Percentiles rank a stretch among this genome's conserved stretches.
These are phyloP conservation scores for Xerocomus minutiporus DNA, from an alignment of 1,284 basidiomycete species.

Conservation along the genomic window DNA sequence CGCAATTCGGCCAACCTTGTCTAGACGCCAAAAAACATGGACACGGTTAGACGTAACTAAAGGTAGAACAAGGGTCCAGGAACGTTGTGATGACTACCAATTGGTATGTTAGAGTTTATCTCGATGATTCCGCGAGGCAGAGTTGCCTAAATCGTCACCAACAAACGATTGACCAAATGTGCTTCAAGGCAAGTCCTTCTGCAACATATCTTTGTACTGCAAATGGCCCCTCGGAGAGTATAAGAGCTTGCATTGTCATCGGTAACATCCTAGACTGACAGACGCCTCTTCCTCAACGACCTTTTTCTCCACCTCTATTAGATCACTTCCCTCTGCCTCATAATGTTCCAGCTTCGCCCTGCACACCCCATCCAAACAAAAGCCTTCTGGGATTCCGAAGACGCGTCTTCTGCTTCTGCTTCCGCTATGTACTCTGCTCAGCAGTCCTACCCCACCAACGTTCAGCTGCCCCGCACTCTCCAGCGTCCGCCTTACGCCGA, in stretches of 20 bases:
- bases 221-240: constrained; percentile 26
- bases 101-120: constrained; percentile 25
- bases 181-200: constrained; percentile 28
- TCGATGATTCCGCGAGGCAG: constrained; percentile 14
- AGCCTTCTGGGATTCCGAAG: constrained; percentile 35
- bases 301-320: constrained; percentile 20
- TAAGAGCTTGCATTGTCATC: constrained; percentile 22
- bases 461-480: constrained; percentile 58
- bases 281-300: constrained; percentile 18
- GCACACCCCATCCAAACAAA: constrained; percentile 35
- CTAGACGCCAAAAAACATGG: constrained; percentile 10
- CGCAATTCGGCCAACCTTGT: constrained; percentile 20
- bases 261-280: constrained; percentile 20
- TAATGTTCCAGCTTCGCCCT: constrained; percentile 34
- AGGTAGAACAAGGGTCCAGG: constrained; percentile 30
- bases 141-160: constrained; percentile 29
- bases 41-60: constrained; percentile 9
- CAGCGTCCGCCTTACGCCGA: constrained; percentile 50
- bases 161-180: constrained; percentile 36
- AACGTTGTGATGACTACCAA: constrained; percentile 29
- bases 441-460: constrained; percentile 32
- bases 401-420: constrained; percentile 19
- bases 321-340: constrained; percentile 17
- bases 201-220: constrained; percentile 34
- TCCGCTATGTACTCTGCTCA: constrained; percentile 30